Evolutionary conservation across 73 alveolate genomes (phyloP).

Genomic region (Urostyla sp.): DNA sequence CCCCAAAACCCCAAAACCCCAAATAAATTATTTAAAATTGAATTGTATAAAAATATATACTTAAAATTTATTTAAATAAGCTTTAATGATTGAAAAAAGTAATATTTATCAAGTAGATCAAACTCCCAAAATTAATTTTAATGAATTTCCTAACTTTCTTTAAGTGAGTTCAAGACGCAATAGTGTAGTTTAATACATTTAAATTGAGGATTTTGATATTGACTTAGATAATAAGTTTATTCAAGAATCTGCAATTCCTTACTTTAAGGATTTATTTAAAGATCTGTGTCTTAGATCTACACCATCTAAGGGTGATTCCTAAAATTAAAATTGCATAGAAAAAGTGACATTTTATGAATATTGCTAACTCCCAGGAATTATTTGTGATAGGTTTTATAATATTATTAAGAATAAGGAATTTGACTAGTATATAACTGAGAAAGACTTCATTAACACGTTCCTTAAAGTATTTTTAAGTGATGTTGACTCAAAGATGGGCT

Average conservation of each 20-base stretch:
- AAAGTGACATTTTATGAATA: conserved; percentile 30
- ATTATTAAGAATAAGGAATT: conserved; percentile 18
- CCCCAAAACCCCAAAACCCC: no score
- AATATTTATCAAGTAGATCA: no score
- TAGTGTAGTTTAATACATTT: no score
- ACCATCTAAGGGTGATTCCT: conserved; percentile 35
- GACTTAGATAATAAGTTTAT: conserved; percentile 43
- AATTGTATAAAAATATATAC: no score
- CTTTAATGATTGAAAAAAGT: no score
- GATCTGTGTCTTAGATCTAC: conserved; percentile 32
- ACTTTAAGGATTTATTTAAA: conserved; percentile 49
- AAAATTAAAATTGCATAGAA: conserved; percentile 19
- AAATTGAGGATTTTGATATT: conserved; percentile 53
- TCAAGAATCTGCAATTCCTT: conserved; percentile 48
- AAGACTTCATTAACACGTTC: conserved; percentile 23
- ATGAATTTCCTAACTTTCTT: no score
- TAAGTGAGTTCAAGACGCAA: no score
- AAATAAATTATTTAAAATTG: no score
- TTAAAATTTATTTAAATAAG: no score
- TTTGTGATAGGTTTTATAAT: conserved; percentile 37
- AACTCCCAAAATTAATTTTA: no score
- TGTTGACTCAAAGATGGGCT: conserved; percentile 30
- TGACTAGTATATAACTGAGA: conserved; percentile 16
- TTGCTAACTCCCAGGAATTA: conserved; percentile 51
- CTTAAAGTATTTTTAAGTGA: conserved; percentile 32